Evolutionary conservation across 257 asterid species (phyloP).

Genomic region (Ligustrum vulgare): DNA sequence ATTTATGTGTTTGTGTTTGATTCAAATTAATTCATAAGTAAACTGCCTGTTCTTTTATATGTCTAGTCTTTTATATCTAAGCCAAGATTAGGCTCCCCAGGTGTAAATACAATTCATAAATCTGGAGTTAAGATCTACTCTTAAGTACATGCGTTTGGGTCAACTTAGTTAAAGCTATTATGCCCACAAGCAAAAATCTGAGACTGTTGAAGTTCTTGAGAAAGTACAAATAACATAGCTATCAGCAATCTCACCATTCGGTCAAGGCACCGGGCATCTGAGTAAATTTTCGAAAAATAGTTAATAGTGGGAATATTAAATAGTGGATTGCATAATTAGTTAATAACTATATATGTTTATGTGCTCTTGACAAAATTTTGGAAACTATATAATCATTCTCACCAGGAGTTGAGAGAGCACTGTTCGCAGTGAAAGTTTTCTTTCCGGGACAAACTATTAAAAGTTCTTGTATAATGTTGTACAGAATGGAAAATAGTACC

Average conservation of each 20-base stretch:
- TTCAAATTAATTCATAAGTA: too few species aligned
- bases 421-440: not conserved
- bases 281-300: not conserved
- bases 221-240: not conserved
- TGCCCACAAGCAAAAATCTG: not conserved
- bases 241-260: not conserved
- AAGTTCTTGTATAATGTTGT: not conserved
- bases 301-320: too few species aligned
- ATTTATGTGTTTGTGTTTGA: too few species aligned
- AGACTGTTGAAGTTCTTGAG: not conserved
- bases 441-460: not conserved
- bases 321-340: not conserved
- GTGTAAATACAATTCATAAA: too few species aligned
- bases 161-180: not conserved
- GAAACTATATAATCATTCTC: not conserved
- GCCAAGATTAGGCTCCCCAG: too few species aligned
- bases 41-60: too few species aligned
- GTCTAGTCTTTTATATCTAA: too few species aligned
- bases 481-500: not conserved
- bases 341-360: too few species aligned
- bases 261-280: not conserved
- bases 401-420: not conserved
- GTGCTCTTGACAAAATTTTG: not conserved
- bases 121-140: not conserved
- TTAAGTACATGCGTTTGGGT: not conserved